A percentile compares a stretch with the other conserved stretches of the same genome.
These are phyloP conservation scores for Limnanthes douglasii DNA, from an alignment of 345 rosid species.

Conservation along the genomic window DNA sequence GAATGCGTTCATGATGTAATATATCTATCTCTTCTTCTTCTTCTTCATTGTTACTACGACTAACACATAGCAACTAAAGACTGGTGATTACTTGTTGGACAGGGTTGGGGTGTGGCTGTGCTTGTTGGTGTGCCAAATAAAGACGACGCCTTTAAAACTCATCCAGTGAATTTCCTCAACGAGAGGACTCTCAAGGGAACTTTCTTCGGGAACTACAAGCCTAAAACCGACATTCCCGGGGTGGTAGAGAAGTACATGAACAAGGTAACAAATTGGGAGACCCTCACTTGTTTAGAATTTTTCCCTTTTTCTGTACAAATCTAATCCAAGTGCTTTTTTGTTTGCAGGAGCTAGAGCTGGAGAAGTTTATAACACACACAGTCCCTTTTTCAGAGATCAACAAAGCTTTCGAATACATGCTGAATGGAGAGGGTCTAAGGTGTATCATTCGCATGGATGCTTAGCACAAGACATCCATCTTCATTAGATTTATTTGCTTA, in stretches of 20 bases:
- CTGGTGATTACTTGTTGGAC: slow-evolving; percentile 5
- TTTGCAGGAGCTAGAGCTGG: slow-evolving; percentile 29
- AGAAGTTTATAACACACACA: slow-evolving; percentile 46
- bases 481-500: too few species aligned
- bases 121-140: slow-evolving; percentile 55
- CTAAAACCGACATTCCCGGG: slow-evolving; percentile 43
- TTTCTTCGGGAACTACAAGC: slow-evolving; percentile 55
- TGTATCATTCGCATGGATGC: slow-evolving; percentile 40
- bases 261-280: slow-evolving; percentile 23
- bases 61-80: too few species aligned
- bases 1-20: slow-evolving; percentile 81
- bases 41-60: neutral
- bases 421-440: slow-evolving; percentile 33
- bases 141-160: slow-evolving; percentile 46
- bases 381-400: slow-evolving; percentile 44
- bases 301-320: neutral
- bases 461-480: slow-evolving; percentile 9
- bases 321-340: neutral
- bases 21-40: neutral
- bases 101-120: slow-evolving; percentile 81
- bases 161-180: slow-evolving; percentile 38
- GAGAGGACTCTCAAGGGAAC: slow-evolving; percentile 65
- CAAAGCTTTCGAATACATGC: slow-evolving; percentile 49
- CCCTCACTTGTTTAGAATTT: neutral
- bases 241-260: slow-evolving; percentile 54